Evolutionary conservation across 495 filamentous ascomycete species (phyloP).

Genomic region (Amorphotheca resinae): DNA sequence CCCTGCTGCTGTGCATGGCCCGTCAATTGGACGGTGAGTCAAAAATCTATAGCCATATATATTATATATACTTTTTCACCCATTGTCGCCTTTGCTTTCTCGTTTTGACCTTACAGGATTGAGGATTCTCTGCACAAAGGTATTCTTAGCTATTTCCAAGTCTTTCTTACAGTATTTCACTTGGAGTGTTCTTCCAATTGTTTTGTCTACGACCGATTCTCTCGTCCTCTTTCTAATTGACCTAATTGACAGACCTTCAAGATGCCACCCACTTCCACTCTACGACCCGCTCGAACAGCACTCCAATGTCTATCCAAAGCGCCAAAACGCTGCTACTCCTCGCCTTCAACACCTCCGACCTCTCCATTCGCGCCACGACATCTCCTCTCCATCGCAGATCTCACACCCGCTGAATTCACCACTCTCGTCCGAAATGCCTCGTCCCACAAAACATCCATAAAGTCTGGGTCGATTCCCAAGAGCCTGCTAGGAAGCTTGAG

Average conservation of each 20-base stretch:
- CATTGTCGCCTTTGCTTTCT: too few relatives aligned
- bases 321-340: slow-evolving; percentile 8
- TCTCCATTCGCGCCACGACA: slow-evolving; percentile 49
- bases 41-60: too few relatives aligned
- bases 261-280: slow-evolving; percentile 12
- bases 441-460: slow-evolving; percentile 63
- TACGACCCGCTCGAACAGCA: slow-evolving; percentile 18
- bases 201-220: too few relatives aligned
- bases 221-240: background rate
- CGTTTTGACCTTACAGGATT: too few relatives aligned
- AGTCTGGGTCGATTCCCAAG: slow-evolving; percentile 51
- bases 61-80: too few relatives aligned
- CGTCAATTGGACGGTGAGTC: too few relatives aligned
- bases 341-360: slow-evolving; percentile 8
- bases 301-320: slow-evolving; percentile 9
- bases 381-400: slow-evolving; percentile 80
- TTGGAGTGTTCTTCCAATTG: too few relatives aligned
- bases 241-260: background rate
- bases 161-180: too few relatives aligned
- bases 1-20: too few relatives aligned
- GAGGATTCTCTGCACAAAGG: too few relatives aligned
- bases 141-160: too few relatives aligned
- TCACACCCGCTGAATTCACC: slow-evolving; percentile 65
- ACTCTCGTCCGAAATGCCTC: slow-evolving; percentile 71
- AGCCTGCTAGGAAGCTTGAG: slow-evolving; percentile 42